Evolutionary conservation across 306 rosid genomes (phyloP).

Genomic region (Oemleria cerasiformis): DNA sequence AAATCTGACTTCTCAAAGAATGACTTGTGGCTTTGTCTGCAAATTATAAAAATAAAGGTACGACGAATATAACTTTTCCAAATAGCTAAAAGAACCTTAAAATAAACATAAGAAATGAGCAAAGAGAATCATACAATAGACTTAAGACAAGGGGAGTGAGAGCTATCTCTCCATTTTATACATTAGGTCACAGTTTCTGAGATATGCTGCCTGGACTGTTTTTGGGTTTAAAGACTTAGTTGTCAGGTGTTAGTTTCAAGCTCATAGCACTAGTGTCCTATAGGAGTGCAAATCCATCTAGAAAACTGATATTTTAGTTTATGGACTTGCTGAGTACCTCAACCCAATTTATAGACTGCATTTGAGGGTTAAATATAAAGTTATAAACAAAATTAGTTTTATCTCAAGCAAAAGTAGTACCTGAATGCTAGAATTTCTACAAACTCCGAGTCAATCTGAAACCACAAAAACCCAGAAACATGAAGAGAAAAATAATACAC

Average conservation of each 20-base stretch:
- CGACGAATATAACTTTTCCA: neutral
- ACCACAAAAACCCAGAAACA: conserved; percentile 22
- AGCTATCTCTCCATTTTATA: neutral
- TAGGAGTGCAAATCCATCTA: neutral
- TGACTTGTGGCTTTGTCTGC: conserved; percentile 68
- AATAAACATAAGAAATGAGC: neutral
- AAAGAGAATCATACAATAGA: neutral
- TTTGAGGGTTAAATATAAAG: neutral
- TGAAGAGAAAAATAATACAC: neutral
- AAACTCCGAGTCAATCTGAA: conserved; percentile 80
- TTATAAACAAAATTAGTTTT: too few relatives aligned
- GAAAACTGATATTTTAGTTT: neutral
- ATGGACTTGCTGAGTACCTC: neutral
- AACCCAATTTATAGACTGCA: neutral
- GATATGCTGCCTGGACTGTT: too few relatives aligned
- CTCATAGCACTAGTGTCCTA: neutral
- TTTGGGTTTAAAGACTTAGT: neutral
- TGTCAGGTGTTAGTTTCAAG: neutral
- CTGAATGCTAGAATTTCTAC: conserved; percentile 79
- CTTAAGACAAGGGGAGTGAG: neutral
- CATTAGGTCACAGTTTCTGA: too few relatives aligned
- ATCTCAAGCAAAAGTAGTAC: conserved; percentile 22
- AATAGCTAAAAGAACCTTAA: neutral
- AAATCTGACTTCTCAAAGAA: conserved; percentile 85
- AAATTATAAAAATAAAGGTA: conserved; percentile 10